Conservation (phyloP, 441 rosid species). For the Erodium texanum region DNA sequence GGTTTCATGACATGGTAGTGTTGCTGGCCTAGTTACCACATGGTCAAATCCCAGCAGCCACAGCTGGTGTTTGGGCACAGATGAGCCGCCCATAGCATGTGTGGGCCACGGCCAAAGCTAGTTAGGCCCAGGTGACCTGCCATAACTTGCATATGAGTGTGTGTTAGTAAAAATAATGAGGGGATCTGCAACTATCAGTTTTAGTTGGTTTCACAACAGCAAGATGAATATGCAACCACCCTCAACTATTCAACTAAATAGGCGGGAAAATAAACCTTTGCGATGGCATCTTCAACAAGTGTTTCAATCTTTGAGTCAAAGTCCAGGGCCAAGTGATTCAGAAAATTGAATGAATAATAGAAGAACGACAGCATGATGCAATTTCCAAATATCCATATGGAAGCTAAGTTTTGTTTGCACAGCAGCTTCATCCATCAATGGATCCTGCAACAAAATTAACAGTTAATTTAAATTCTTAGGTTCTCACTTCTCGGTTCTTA, state of each 20-base stretch:
- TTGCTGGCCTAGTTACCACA: too few species aligned
- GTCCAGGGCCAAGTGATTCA: slow-evolving; percentile 9
- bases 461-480: slow-evolving; percentile 10
- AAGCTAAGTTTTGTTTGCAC: slow-evolving; percentile 64
- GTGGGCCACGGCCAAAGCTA: too few species aligned
- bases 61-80: too few species aligned
- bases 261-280: slow-evolving; percentile 52
- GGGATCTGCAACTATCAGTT: too few species aligned
- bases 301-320: slow-evolving; percentile 61
- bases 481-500: neutral
- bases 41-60: too few species aligned
- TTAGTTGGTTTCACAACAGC: neutral
- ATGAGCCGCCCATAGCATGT: too few species aligned
- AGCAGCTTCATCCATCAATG: slow-evolving; percentile 90
- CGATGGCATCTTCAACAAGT: slow-evolving; percentile 70
- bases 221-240: neutral
- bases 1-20: too few species aligned
- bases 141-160: too few species aligned
- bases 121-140: too few species aligned
- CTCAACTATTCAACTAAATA: neutral
- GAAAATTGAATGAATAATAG: slow-evolving; percentile 8
- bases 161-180: too few species aligned
- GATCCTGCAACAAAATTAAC: slow-evolving; percentile 53
- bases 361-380: slow-evolving; percentile 7
- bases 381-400: slow-evolving; percentile 8